Conservation (phyloP, 768 basidiomycete species). For the Russula olivacea region DNA sequence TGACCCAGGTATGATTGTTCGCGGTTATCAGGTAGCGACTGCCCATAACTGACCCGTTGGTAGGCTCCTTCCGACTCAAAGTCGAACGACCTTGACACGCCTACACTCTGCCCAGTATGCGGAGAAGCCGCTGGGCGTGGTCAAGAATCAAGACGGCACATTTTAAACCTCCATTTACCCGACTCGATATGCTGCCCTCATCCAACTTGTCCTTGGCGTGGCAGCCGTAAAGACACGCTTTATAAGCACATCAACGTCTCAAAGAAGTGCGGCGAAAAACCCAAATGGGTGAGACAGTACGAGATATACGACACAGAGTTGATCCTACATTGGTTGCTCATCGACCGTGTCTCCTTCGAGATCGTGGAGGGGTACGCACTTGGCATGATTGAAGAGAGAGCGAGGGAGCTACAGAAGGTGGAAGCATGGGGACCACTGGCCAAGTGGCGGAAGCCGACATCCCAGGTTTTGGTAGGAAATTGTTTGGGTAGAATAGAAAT, state of each 20-base stretch:
- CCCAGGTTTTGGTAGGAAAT: no score
- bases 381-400: neutral
- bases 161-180: neutral
- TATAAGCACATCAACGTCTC: neutral
- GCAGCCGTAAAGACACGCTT: neutral
- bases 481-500: no score
- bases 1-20: neutral
- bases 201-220: neutral
- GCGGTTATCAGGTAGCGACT: no score
- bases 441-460: no score
- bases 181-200: neutral
- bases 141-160: neutral
- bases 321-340: neutral
- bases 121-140: neutral
- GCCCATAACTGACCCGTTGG: neutral
- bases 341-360: neutral
- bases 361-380: neutral
- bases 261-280: neutral
- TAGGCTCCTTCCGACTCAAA: neutral
- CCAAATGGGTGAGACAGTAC: neutral
- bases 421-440: no score
- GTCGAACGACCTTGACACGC: neutral
- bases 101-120: neutral
- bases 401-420: neutral
- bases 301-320: neutral